These are phyloP conservation scores for Phanerodontia chrysosporium DNA, from an alignment of 768 basidiomycete species.

Conservation along the genomic window DNA sequence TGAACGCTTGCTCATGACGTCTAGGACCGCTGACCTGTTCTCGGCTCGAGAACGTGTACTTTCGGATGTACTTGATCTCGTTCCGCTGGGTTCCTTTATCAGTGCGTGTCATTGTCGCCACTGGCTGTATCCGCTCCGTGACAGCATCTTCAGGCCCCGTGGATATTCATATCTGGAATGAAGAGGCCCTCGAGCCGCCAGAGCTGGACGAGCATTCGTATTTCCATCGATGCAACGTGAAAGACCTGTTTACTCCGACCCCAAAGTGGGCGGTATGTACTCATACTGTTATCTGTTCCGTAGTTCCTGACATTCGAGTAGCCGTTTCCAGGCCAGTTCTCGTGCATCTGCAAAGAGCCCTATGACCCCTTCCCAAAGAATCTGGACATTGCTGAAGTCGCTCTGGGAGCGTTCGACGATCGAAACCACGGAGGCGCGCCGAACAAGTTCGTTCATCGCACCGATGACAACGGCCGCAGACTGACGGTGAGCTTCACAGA, in stretches of 20 bases:
- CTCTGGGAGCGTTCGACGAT: not conserved
- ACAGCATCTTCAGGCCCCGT: not conserved
- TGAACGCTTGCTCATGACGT: not conserved
- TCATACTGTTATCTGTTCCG: not conserved
- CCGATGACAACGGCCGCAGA: not conserved
- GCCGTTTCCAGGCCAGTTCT: not conserved
- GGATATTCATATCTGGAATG: not conserved
- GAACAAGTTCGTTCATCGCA: not conserved
- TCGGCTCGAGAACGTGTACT: not conserved
- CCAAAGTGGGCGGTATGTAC: not conserved
- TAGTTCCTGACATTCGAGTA: no score
- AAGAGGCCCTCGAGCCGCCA: not conserved
- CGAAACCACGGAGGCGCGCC: not conserved
- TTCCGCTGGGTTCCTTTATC: not conserved
- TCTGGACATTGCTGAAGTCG: not conserved
- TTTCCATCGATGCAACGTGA: not conserved
- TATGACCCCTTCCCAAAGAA: slow-evolving; percentile 3
- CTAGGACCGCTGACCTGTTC: not conserved
- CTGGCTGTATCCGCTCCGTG: not conserved
- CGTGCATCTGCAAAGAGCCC: not conserved
- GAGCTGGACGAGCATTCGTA: not conserved
- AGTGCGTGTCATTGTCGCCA: not conserved
- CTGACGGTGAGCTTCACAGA: not conserved
- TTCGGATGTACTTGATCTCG: not conserved
- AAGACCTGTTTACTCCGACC: not conserved